Percentiles rank a stretch among this genome's conserved stretches.
Conservation (phyloP, 352 stramenopile genomes). For the Blastocystis sp. region DNA sequence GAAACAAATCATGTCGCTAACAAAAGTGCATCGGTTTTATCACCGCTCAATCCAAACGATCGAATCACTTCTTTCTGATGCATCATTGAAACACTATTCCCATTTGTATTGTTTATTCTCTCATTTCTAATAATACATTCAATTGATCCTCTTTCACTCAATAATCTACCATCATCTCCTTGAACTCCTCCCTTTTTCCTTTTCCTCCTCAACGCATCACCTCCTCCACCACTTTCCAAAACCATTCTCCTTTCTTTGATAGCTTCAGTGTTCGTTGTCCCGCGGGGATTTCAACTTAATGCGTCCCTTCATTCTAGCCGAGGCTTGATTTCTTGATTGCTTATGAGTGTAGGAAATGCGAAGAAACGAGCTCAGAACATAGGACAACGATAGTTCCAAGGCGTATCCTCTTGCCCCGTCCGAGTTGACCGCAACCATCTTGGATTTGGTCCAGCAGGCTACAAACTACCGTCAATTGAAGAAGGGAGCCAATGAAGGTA, state of each 20-base stretch:
- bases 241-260: not conserved
- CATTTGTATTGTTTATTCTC: too few species aligned
- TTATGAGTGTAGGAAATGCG: not conserved
- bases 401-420: slow-evolving; percentile 91
- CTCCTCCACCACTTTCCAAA: too few species aligned
- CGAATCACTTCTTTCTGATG: too few species aligned
- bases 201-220: not conserved
- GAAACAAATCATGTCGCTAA: too few species aligned
- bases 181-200: not conserved
- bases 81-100: too few species aligned
- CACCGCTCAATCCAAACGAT: too few species aligned
- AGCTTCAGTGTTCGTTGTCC: not conserved
- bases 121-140: too few species aligned
- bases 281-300: not conserved
- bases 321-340: slow-evolving; percentile 27
- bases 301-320: not conserved
- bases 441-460: slow-evolving; percentile 96
- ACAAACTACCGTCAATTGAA: slow-evolving; percentile 99
- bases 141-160: too few species aligned
- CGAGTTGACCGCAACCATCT: slow-evolving; percentile 92
- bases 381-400: slow-evolving; percentile 76
- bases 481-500: slow-evolving; percentile 95
- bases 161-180: too few species aligned
- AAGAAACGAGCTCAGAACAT: not conserved
- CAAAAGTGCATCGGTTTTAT: too few species aligned